Conservation (phyloP, 768 basidiomycete genomes). For the Gloeophyllum trabeum region DNA sequence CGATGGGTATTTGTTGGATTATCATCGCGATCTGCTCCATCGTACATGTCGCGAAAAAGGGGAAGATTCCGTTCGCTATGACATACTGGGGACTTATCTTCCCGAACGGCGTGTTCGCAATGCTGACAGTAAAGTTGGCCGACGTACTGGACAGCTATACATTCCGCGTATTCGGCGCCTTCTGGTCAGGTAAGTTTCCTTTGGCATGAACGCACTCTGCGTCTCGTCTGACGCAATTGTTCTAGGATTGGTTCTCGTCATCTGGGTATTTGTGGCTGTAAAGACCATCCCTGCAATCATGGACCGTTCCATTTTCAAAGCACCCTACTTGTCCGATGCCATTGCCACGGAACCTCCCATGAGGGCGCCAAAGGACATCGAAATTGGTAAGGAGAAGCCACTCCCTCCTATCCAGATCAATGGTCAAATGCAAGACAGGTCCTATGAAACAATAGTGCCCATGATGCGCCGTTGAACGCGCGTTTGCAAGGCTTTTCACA, state of each 20-base stretch:
- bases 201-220: background rate
- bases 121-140: constrained; percentile 38
- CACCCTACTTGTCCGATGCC: constrained; percentile 25
- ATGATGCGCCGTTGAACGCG: too few relatives aligned
- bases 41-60: constrained; percentile 16
- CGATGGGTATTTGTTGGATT: constrained; percentile 45
- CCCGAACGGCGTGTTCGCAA: constrained; percentile 41
- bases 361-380: too few relatives aligned
- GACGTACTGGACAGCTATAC: constrained; percentile 34
- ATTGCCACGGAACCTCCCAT: background rate
- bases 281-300: constrained; percentile 33
- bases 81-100: constrained; percentile 47
- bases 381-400: too few relatives aligned
- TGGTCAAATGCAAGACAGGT: too few relatives aligned
- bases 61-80: constrained; percentile 31
- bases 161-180: constrained; percentile 41
- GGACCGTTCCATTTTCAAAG: constrained; percentile 34
- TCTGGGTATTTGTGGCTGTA: constrained; percentile 30
- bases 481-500: too few relatives aligned
- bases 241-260: constrained; percentile 26
- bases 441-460: too few relatives aligned
- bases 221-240: background rate
- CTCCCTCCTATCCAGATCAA: too few relatives aligned
- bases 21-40: constrained; percentile 31
- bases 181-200: constrained; percentile 34